Conservation (phyloP, 768 basidiomycete species). For the Psilocybe cyanescens region DNA sequence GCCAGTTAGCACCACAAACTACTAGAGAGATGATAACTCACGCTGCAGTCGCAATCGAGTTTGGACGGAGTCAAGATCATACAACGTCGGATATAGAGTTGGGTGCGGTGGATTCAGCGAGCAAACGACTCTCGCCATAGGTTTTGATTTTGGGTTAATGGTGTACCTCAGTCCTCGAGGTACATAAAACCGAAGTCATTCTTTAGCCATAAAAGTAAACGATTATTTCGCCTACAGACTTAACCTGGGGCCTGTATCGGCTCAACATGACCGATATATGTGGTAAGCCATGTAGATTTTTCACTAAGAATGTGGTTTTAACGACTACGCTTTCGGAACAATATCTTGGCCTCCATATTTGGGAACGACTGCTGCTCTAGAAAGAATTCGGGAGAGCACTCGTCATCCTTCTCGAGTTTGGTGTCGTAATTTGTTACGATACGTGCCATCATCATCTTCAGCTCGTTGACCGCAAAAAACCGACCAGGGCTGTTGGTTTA, state of each 20-base stretch:
- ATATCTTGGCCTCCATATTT: slow-evolving; percentile 6
- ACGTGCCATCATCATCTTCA: slow-evolving; percentile 50
- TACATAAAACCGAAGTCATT: no score
- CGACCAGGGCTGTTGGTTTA: slow-evolving; percentile 34
- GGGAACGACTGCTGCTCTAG: slow-evolving; percentile 2
- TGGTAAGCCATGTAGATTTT: no score
- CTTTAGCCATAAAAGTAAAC: no score
- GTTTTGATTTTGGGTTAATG: no score
- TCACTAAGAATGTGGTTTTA: no score
- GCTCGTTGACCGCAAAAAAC: slow-evolving; percentile 44
- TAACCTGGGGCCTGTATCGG: no score
- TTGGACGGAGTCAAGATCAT: background rate
- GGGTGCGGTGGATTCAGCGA: background rate
- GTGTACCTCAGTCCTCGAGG: no score
- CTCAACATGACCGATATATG: no score
- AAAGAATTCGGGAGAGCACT: background rate
- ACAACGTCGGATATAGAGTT: background rate
- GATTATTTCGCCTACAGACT: no score
- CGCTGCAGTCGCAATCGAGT: slow-evolving; percentile 1
- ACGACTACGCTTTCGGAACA: slow-evolving; percentile 7
- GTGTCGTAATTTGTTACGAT: slow-evolving; percentile 43
- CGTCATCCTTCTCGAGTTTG: slow-evolving; percentile 33
- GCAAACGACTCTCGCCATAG: no score
- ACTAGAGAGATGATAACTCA: background rate
- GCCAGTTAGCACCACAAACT: background rate